These are phyloP conservation scores for Cornus kousa DNA, from an alignment of 148 eudicot genomes.

Conservation along the genomic window DNA sequence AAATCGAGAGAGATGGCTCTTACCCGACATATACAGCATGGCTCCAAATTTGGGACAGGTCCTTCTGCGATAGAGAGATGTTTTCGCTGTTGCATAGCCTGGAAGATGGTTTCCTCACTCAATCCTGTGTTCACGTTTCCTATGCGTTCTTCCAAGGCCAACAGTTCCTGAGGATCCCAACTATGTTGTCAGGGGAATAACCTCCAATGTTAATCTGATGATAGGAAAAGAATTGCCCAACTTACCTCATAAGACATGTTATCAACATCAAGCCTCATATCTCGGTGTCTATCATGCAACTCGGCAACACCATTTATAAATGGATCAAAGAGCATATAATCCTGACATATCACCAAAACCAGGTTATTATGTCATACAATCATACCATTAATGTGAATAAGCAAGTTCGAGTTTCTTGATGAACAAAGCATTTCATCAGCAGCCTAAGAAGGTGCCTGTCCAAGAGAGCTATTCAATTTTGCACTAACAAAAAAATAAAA, in stretches of 20 bases:
- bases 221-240: background rate
- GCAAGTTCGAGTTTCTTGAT: background rate
- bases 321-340: conserved; percentile 72
- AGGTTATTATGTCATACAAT: conserved; percentile 5
- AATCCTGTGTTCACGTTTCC: conserved; percentile 63
- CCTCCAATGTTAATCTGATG: background rate
- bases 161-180: conserved; percentile 42
- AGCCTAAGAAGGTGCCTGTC: background rate
- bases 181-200: background rate
- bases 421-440: background rate
- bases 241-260: conserved; percentile 95
- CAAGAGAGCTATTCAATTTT: background rate
- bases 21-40: conserved; percentile 68
- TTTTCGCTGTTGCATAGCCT: conserved; percentile 36
- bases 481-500: background rate
- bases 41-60: conserved; percentile 32
- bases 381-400: background rate
- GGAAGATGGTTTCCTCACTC: conserved; percentile 46
- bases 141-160: conserved; percentile 66
- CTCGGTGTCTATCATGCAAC: conserved; percentile 86
- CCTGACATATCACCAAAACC: conserved; percentile 34
- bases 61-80: conserved; percentile 11
- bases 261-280: conserved; percentile 97
- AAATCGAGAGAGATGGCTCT: background rate
- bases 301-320: conserved; percentile 62